Evolutionary conservation across 371 early-diverging fungal species (phyloP), one percentile per base, ranked within the genome.

Genomic region (Mucor circinelloides): DNA sequence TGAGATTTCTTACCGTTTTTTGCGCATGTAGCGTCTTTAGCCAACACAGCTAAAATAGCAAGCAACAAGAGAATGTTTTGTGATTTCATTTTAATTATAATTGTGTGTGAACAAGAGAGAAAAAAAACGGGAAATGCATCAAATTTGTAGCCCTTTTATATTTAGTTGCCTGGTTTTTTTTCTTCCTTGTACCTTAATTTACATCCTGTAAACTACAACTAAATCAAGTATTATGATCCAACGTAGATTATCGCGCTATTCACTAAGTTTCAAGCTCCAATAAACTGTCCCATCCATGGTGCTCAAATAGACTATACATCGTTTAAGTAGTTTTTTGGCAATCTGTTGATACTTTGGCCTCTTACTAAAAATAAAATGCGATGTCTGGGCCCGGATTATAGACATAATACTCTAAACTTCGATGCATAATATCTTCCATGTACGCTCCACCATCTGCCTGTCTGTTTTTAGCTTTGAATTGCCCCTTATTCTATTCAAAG

Each of bases 1-100:
- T 8, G 19, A 15, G 1, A 4, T 48, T 28, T 25, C 46, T 58
- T 63, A 63, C 68, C 58, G 28, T 54, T 48, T 27, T 56, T 40
- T 44, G 40, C 67, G 19, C 34, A 58, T 19, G 52, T 23, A 31
- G 23, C 60, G n/a, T 63, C 68, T 21, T 31, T 58, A 32, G 54
- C 28, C 50, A 68, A 58, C n/a, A 62, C 30, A 27, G 68, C 40
- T 52, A 68, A 54, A 17, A 57, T 36, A 40, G 58, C 63, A 38
- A 68, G 55, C 25, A 68, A 46, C 15, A 68, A 63, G 19, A 63
- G 23, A 50, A 68, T 36, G 19, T 31, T 40, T 59, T 68, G 68
- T 40, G 48, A 28, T 28, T 66, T 66, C 66, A 66, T 66, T 38
- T 40, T 68, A 17, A 36, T 60, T 50, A 30, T 52, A 19, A 56